Percentiles rank a stretch among this genome's conserved stretches.
Conservation (phyloP, 257 asterid species). For the Solanum rostratum region DNA sequence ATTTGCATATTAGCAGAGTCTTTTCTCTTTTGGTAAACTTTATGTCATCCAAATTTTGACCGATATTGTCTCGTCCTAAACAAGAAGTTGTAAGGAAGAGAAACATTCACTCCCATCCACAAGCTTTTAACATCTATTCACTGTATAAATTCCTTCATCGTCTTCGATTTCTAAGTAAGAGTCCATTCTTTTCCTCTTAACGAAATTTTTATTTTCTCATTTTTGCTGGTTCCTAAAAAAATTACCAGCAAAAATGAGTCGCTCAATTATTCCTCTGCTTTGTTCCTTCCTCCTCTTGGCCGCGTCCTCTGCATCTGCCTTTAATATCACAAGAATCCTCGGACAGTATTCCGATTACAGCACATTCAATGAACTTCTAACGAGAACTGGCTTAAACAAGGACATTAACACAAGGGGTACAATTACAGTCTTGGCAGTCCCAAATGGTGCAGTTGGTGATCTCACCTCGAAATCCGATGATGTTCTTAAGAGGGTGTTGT, state of each 20-base stretch:
- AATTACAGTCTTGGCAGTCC: constrained; percentile 56
- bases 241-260: constrained; percentile 39
- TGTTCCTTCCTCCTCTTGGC: constrained; percentile 20
- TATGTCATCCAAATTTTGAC: neutral
- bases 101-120: constrained; percentile 21
- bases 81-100: constrained; percentile 3
- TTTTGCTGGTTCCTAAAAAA: neutral
- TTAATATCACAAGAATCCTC: constrained; percentile 48
- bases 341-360: constrained; percentile 35
- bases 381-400: constrained; percentile 20
- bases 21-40: no score
- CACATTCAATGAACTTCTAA: constrained; percentile 30
- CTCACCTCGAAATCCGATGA: constrained; percentile 26
- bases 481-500: constrained; percentile 26
- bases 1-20: no score
- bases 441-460: constrained; percentile 27
- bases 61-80: neutral
- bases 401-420: constrained; percentile 36
- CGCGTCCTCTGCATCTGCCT: constrained; percentile 25
- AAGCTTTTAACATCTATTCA: neutral
- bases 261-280: neutral
- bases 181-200: neutral
- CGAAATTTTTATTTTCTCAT: neutral
- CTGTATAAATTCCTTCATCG: neutral
- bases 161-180: neutral